Conservation (phyloP, 441 rosid genomes). For the Isatis lusitanica region DNA sequence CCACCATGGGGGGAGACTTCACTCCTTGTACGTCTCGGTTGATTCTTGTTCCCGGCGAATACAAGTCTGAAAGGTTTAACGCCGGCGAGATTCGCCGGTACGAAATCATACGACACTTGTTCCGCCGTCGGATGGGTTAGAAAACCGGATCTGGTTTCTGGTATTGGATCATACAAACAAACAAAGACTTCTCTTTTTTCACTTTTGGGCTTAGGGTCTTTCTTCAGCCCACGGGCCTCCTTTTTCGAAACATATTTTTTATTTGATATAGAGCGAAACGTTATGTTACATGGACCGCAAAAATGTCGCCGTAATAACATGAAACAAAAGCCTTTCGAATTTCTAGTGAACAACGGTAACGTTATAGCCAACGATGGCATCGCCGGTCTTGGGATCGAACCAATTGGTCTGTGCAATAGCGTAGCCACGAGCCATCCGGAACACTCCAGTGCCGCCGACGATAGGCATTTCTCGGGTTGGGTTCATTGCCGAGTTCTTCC, state of each 20-base stretch:
- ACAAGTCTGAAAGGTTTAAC: conserved; percentile 20
- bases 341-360: conserved; percentile 52
- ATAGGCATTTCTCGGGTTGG: conserved; percentile 66
- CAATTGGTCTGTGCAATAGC: conserved; percentile 56
- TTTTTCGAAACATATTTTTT: background rate
- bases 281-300: background rate
- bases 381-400: conserved; percentile 47
- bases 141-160: conserved; percentile 32
- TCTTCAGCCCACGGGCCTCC: background rate
- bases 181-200: background rate
- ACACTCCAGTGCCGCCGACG: conserved; percentile 70
- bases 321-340: background rate
- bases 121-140: conserved; percentile 29
- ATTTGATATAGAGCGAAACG: background rate
- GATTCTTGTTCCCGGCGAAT: background rate
- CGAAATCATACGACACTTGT: conserved; percentile 40
- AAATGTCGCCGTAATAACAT: background rate
- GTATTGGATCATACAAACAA: conserved; percentile 5
- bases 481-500: conserved; percentile 53
- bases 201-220: conserved; percentile 16
- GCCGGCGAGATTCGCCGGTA: conserved; percentile 49
- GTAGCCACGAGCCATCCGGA: conserved; percentile 71
- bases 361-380: conserved; percentile 66
- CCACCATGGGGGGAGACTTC: conserved; percentile 46
- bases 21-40: background rate